These are phyloP conservation scores for Brassica juncea DNA, from an alignment of 345 rosid genomes.

Conservation along the genomic window DNA sequence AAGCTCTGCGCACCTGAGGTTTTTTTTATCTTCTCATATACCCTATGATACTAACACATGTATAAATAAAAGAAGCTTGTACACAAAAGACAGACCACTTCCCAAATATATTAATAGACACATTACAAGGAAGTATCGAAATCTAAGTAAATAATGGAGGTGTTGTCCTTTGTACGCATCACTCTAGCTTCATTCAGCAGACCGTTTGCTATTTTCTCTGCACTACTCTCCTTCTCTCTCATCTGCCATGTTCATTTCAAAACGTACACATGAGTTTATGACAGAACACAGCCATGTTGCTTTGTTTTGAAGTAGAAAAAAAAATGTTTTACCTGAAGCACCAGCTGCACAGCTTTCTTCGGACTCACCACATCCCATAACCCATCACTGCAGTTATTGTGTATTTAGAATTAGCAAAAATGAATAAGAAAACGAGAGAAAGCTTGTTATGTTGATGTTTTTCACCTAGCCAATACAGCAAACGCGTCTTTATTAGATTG, in stretches of 20 bases:
- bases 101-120: slow-evolving; percentile 11
- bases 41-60: slow-evolving; percentile 14
- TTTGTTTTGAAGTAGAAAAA: not conserved
- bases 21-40: slow-evolving; percentile 15
- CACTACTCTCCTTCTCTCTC: slow-evolving; percentile 51
- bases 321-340: slow-evolving; percentile 55
- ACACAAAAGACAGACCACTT: slow-evolving; percentile 17
- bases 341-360: slow-evolving; percentile 78
- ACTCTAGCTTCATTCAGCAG: slow-evolving; percentile 81
- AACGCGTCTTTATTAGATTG: slow-evolving; percentile 52
- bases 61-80: slow-evolving; percentile 18
- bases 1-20: slow-evolving; percentile 29
- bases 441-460: not conserved
- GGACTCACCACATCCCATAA: slow-evolving; percentile 86
- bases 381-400: slow-evolving; percentile 66
- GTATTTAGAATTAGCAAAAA: not conserved
- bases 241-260: slow-evolving; percentile 42
- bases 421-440: not conserved
- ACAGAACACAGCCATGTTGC: not conserved
- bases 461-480: slow-evolving; percentile 86
- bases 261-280: slow-evolving; percentile 16
- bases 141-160: slow-evolving; percentile 84
- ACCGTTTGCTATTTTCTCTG: slow-evolving; percentile 74
- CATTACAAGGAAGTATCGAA: slow-evolving; percentile 55
- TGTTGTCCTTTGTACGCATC: slow-evolving; percentile 91